Evolutionary conservation across 2,329 filamentous ascomycete species (phyloP), one percentile per base, ranked within the genome.

Genomic region (Hortaea sp.): DNA sequence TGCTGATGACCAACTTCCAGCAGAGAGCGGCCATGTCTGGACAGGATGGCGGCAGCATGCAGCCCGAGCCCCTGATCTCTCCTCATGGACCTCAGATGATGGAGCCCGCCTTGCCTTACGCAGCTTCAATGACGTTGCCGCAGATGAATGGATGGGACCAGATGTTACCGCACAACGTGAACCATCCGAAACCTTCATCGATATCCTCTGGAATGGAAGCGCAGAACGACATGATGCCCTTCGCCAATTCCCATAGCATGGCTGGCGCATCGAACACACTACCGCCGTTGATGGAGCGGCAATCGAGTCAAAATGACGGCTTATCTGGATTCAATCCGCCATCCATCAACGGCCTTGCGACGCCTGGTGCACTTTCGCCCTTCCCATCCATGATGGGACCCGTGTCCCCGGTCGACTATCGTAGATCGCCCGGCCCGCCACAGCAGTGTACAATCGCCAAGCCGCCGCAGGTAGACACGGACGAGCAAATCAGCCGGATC

Each of bases 1-100:
- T 97, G 88, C 80, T 98, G 66, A 94, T 98, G 73, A 92, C 90
- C 64, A 89, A 97, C 71, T 84, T 97, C 64, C 90, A 95, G 71
- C 88, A 95, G 74, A 95, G 95, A 74, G 63, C 63, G 12, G 89
- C 82, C 60, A 90, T 89, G 69, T 82, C 79, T 49, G 74, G 81
- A 81, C 59, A 87, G 80, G 71, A 75, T 64, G 48, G 52, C 31
- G 49, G 46, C 30, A 69, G 70, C 54, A 71, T 68, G 66, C 73
- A 67, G 58, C 66, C 72, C 51, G 77, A 79, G 61, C 81, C 85
- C 65, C 74, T 83, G 53, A 89, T 86, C 64, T 81, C 87, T 49
- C 79, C 86, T 53, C 81, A 80, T 58, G 80, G 77, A 53, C 74
- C 81, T 45, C 75, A 82, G 39, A 74, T 88, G 61, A 80, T 94